phyloP scores from a whole-genome alignment of 148 eudicot species.

The Arbutus unedo region DNA sequence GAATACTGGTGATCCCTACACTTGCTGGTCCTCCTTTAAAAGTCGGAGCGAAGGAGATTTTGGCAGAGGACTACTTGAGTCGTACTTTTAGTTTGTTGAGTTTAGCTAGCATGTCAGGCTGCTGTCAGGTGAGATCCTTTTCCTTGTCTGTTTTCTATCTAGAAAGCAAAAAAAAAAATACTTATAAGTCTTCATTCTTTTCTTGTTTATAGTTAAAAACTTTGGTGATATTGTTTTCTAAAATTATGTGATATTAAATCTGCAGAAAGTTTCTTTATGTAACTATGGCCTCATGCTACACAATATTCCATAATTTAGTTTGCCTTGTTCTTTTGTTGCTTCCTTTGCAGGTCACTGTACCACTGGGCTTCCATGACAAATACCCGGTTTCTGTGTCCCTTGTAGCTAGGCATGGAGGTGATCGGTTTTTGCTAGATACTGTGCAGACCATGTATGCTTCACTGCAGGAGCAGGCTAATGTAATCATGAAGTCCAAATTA shows the following conservation, averaged over 20 bases:
- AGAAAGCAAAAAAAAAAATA: neutral
- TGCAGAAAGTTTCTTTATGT: neutral
- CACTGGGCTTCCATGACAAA: constrained; percentile 70
- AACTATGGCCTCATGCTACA: neutral
- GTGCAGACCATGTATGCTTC: constrained; percentile 59
- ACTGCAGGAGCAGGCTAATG: constrained; percentile 62
- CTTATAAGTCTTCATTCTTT: neutral
- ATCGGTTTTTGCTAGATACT: constrained; percentile 75
- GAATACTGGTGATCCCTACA: constrained; percentile 81
- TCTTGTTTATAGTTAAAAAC: neutral
- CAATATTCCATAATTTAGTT: neutral
- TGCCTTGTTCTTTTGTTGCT: neutral
- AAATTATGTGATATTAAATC: neutral
- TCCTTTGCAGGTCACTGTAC: constrained; percentile 61
- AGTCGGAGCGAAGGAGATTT: constrained; percentile 64
- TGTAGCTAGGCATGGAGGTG: constrained; percentile 86
- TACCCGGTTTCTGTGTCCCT: constrained; percentile 83
- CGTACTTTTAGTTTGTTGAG: constrained; percentile 59
- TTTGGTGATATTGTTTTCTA: neutral
- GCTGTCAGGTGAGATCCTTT: constrained; percentile 72
- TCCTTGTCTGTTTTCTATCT: neutral
- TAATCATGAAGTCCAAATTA: constrained; percentile 47
- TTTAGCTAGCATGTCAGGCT: constrained; percentile 91
- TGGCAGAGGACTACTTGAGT: constrained; percentile 53
- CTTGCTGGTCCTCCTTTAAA: constrained; percentile 67